Evolutionary conservation across 225 moss, liverwort and hornwort genomes (phyloP).

Genomic region (Polytrichum commune): DNA sequence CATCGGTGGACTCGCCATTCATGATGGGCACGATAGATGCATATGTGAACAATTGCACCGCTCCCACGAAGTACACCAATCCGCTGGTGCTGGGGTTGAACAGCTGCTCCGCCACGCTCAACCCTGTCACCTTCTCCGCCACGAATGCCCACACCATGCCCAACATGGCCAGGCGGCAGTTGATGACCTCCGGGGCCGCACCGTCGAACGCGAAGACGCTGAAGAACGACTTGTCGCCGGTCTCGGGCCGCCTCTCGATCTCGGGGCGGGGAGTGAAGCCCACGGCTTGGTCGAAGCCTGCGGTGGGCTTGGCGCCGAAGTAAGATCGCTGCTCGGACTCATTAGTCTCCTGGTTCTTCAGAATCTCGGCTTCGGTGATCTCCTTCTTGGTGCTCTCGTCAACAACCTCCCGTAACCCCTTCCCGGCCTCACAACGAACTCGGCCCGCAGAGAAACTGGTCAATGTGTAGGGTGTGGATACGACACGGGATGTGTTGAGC

Average conservation of each 20-base stretch:
- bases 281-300: constrained; percentile 4
- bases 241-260: constrained; percentile 16
- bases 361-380: constrained; percentile 10
- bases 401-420: constrained; percentile 2
- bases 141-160: constrained; percentile 6
- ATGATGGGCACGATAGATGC: constrained; percentile 19
- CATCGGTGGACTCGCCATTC: constrained; percentile 15
- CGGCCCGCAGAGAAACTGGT: background rate
- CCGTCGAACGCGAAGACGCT: constrained; percentile 14
- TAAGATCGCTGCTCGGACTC: constrained; percentile 18
- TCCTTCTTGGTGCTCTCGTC: constrained; percentile 18
- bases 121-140: constrained; percentile 3
- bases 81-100: constrained; percentile 7
- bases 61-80: constrained; percentile 16
- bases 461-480: background rate
- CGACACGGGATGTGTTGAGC: background rate
- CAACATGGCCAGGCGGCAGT: constrained; percentile 17
- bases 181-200: constrained; percentile 12
- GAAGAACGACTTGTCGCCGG: constrained; percentile 11
- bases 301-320: constrained; percentile 10
- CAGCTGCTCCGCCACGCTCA: constrained; percentile 16
- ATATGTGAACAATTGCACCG: constrained; percentile 13
- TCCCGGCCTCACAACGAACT: background rate
- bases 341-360: constrained; percentile 4
- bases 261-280: constrained; percentile 13